Conservation (phyloP, 2,329 filamentous ascomycete species). For the Ophiobolus disseminans region DNA sequence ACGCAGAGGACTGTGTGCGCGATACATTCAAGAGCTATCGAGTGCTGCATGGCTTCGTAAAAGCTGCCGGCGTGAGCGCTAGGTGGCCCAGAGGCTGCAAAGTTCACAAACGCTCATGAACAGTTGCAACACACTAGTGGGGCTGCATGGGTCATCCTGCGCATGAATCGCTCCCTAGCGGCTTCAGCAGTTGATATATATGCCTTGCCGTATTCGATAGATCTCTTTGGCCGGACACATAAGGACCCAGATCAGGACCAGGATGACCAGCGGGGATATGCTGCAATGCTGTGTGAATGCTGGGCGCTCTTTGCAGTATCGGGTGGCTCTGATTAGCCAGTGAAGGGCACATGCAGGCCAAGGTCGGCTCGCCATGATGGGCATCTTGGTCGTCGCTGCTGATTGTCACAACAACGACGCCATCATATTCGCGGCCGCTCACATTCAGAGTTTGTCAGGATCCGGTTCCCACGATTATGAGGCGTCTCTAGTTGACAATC, state of each 20-base stretch:
- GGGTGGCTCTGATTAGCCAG: conserved; percentile 28
- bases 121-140: conserved; percentile 26
- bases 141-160: conserved; percentile 27
- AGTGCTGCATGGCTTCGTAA: conserved; percentile 39
- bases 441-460: conserved; percentile 30
- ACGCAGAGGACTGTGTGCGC: conserved; percentile 36
- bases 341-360: conserved; percentile 26
- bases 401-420: conserved; percentile 39
- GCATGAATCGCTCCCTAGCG: conserved; percentile 34
- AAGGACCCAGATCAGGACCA: conserved; percentile 26
- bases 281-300: conserved; percentile 28
- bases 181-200: conserved; percentile 23
- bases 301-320: conserved; percentile 29
- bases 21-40: conserved; percentile 27
- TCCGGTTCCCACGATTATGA: conserved; percentile 31
- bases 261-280: conserved; percentile 37
- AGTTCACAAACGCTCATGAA: conserved; percentile 34
- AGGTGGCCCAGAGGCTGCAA: conserved; percentile 35
- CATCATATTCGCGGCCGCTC: conserved; percentile 36
- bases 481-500: conserved; percentile 32
- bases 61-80: conserved; percentile 42
- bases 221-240: conserved; percentile 35
- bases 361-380: conserved; percentile 27
- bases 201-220: conserved; percentile 19
- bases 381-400: conserved; percentile 32